Evolutionary conservation across 495 filamentous ascomycete species (phyloP), one percentile per base, ranked within the genome.

Genomic region (Xylaria venustula): DNA sequence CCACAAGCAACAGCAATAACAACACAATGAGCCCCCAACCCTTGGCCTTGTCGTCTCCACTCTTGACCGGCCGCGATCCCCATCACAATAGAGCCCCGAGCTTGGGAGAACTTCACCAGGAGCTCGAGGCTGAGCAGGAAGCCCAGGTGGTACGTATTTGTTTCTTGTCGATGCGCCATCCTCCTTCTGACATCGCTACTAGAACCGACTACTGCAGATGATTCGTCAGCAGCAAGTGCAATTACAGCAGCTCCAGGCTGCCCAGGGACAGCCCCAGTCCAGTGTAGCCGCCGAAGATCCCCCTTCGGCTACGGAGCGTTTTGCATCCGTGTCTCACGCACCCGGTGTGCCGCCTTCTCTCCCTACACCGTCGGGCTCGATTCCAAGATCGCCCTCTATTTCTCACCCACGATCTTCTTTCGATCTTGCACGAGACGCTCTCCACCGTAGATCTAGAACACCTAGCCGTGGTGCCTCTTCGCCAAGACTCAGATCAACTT

Each of bases 71-170:
- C 12, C 80, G 81, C 19, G 83, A 86, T 61, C 83, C 85, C 7
- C 85, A 87, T 63, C 89, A 90, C 62, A 71, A 72, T 55, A 79
- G 82, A 9, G 77, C 89, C 8, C 92, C 92, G 1, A 96, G 90
- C 57, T 74, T 97, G 45, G 93, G 93, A n/a, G 93, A 97, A 74
- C 80, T 98, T 37, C 93, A 97, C 69, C 93, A 98, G 67, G 91
- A 96, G 70, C 79, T 97, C 7, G 94, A 98, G 74, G 90, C 88
- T 50, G 94, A 98, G 71, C 93, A 97, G 73, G 94, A 98, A 74
- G 91, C 87, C 11, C 93, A 97, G 76, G 94, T 98, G 73, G 88
- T 91, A 76, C 49, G 44, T 28, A 36, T 30, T 11, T 45, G 22
- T 15, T 1, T 19, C 2, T 7, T 22, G 7, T n/a, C 20, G 19